Evolutionary conservation across 2,329 filamentous ascomycete genomes (phyloP), one percentile per base, ranked within the genome.

Genomic region (Ceratocystis ficicola): DNA sequence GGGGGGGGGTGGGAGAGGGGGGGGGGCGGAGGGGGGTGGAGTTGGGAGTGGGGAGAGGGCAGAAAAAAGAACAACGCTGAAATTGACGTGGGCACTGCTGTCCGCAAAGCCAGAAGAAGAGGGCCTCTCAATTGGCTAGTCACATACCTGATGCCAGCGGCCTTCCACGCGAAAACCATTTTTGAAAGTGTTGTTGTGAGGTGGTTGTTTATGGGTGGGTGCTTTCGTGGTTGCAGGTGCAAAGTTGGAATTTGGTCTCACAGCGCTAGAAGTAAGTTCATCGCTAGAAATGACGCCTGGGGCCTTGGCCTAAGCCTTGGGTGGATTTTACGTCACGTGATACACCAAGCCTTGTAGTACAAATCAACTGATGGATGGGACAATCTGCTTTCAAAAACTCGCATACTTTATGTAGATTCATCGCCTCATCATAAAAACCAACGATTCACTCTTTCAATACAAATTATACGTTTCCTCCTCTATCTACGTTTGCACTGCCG

Each of bases 161-260:
- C 86, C 89, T 96, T 97, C 94, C 93, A 99, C 77, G 92, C 90
- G 82, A 92, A 93, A 80, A 88, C 83, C 94, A 97, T 99, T 81
- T 84, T 90, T 84, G 76, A 76, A 77, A 59, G 22, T 64, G 30
- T 60, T 28, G n/a, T 77, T 76, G 41, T 41, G 74, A 69, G 5
- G 50, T 75, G 46, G 73, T 70, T 3, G 22, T 57, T 36, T 48
- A 36, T 48, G 46, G 32, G 36, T 48, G 46, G 32, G 36, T n/a
- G 50, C 59, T 41, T 63, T 63, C 50, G 52, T 62, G 65, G 62
- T 48, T 41, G 36, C 36, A 44, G 64, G 22, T 30, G 28, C n/a
- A 41, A 44, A 52, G 20, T 57, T 32, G 12, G 50, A 41, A 8
- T 4, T 55, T 30, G 63, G 22, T 64, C 63, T 57, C 64, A 48